phyloP scores from a whole-genome alignment of 148 eudicot species.

The Arbutus unedo region DNA sequence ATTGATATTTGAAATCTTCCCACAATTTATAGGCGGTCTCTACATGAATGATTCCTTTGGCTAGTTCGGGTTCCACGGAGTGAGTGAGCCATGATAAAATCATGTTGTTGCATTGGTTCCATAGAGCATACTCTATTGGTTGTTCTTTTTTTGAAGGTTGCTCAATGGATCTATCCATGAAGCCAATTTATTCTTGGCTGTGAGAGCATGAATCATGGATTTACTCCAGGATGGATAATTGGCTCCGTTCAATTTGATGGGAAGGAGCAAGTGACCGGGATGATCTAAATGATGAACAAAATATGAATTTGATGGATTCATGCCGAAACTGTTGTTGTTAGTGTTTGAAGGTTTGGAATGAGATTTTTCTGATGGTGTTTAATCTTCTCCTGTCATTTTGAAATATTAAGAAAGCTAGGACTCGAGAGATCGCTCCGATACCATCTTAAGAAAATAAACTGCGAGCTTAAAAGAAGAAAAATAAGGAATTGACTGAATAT shows the following conservation, averaged over 20 bases:
- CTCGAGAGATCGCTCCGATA: too few species aligned
- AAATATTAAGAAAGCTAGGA: too few species aligned
- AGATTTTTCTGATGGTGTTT: too few species aligned
- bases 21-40: background rate
- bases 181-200: slow-evolving; percentile 17
- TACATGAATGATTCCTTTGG: slow-evolving; percentile 15
- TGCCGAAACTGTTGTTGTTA: background rate
- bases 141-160: slow-evolving; percentile 7
- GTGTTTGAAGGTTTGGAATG: background rate
- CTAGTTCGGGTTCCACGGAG: slow-evolving; percentile 12
- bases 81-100: slow-evolving; percentile 19
- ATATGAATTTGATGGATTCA: slow-evolving; percentile 8
- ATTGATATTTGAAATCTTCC: slow-evolving; percentile 17
- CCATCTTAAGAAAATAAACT: too few species aligned
- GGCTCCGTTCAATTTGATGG: background rate
- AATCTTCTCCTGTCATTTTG: too few species aligned
- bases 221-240: slow-evolving; percentile 8
- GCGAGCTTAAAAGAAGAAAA: too few species aligned
- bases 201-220: slow-evolving; percentile 19
- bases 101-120: slow-evolving; percentile 20
- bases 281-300: slow-evolving; percentile 7
- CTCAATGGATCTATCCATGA: slow-evolving; percentile 8
- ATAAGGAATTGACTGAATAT: too few species aligned
- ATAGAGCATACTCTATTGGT: slow-evolving; percentile 1
- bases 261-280: background rate